Evolutionary conservation across 768 basidiomycete genomes (phyloP).

Genomic region (Tricholoma hemisulphureum): DNA sequence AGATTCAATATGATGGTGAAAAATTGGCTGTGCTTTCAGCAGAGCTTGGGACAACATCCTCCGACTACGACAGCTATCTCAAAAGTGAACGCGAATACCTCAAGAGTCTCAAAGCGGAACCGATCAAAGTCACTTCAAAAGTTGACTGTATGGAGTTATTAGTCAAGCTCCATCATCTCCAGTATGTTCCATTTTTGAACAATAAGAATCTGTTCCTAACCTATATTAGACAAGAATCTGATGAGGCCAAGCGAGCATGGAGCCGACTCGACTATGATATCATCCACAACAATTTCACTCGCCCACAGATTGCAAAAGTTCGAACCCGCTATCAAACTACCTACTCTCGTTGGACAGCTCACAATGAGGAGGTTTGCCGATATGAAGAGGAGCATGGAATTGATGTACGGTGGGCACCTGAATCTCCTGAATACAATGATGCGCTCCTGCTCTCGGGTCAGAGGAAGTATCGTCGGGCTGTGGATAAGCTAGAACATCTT

Average conservation of each 20-base stretch:
- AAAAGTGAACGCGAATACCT: slow-evolving; percentile 27
- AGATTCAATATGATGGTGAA: slow-evolving; percentile 17
- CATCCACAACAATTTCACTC: slow-evolving; percentile 24
- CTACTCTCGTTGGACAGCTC: slow-evolving; percentile 14
- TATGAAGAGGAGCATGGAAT: slow-evolving; percentile 27
- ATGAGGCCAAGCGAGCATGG: slow-evolving; percentile 22
- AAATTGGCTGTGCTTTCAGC: slow-evolving; percentile 9
- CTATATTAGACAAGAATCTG: slow-evolving; percentile 14
- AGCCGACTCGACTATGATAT: neutral
- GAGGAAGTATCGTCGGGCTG: slow-evolving; percentile 24
- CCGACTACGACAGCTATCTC: slow-evolving; percentile 17
- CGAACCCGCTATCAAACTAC: slow-evolving; percentile 22
- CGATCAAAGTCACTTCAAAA: slow-evolving; percentile 23
- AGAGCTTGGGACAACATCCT: slow-evolving; percentile 13
- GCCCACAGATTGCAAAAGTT: slow-evolving; percentile 11
- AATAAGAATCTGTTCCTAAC: neutral
- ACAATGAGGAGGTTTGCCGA: slow-evolving; percentile 16
- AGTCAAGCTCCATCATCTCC: slow-evolving; percentile 12
- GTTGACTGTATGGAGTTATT: slow-evolving; percentile 34
- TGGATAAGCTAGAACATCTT: slow-evolving; percentile 35
- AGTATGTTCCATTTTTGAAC: slow-evolving; percentile 6
- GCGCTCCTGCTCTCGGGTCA: slow-evolving; percentile 9
- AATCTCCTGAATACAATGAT: slow-evolving; percentile 21
- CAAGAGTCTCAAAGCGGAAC: slow-evolving; percentile 22
- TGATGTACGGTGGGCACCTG: slow-evolving; percentile 22